A percentile compares a stretch with the other conserved stretches of the same genome.
Conservation (phyloP, 108 stramenopile genomes). For the Mayamaea pseudoterrestris region DNA sequence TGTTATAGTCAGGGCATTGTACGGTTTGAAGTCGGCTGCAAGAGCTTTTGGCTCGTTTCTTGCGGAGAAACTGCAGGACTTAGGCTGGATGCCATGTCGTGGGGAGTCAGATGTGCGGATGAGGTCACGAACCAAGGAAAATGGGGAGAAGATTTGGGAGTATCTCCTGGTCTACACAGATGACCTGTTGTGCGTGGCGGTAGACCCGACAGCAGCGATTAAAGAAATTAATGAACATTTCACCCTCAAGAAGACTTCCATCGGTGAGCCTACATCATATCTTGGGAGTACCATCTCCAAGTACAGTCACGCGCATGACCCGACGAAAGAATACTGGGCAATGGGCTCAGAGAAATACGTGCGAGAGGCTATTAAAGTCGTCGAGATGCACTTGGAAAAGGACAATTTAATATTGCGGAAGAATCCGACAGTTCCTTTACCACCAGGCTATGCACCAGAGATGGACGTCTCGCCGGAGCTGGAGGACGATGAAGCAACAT, state of each 20-base stretch:
- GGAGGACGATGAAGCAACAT: conserved; percentile 6
- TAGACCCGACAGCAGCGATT: conserved; percentile 3
- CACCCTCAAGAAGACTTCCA: conserved; percentile 9
- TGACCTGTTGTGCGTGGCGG: conserved; percentile 11
- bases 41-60: conserved; percentile 11
- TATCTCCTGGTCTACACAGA: conserved; percentile 15
- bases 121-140: background rate
- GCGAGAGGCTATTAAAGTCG: conserved; percentile 15
- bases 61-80: background rate
- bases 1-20: conserved; percentile 12
- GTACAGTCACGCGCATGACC: conserved; percentile 4
- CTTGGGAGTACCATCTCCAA: conserved; percentile 13
- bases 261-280: conserved; percentile 10
- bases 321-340: conserved; percentile 7
- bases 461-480: conserved; percentile 7
- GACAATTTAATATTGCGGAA: conserved; percentile 6
- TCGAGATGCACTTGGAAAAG: conserved; percentile 13
- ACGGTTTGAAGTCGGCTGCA: conserved; percentile 18
- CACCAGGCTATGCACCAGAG: conserved; percentile 9
- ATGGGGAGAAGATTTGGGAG: background rate
- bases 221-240: conserved; percentile 8
- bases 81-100: background rate
- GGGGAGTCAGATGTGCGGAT: background rate
- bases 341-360: conserved; percentile 16
- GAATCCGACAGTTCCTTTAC: conserved; percentile 14